phyloP scores from a whole-genome alignment of 805 yeast genomes.

The Vanderwaltozyma verrucispora region DNA sequence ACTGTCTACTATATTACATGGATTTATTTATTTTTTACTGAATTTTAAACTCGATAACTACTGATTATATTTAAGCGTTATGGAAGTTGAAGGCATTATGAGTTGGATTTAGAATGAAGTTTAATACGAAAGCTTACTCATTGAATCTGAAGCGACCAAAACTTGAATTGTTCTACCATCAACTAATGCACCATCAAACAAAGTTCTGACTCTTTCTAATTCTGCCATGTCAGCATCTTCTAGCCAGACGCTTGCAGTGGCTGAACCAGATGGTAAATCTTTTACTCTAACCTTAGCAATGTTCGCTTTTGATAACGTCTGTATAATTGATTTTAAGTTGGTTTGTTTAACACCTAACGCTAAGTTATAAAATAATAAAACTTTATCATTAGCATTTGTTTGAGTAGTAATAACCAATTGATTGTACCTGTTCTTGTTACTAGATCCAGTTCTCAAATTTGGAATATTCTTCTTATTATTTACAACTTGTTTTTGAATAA shows the following conservation, averaged over 20 bases:
- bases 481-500: background rate
- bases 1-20: too few relatives aligned
- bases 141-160: conserved; percentile 19
- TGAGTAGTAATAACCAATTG: conserved; percentile 18
- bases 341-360: conserved; percentile 22
- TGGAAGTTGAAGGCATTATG: too few relatives aligned
- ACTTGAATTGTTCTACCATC: conserved; percentile 36
- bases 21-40: too few relatives aligned
- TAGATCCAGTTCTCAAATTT: background rate
- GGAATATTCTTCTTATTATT: background rate
- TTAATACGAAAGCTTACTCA: conserved; percentile 4
- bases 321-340: conserved; percentile 14
- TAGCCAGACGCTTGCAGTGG: conserved; percentile 31
- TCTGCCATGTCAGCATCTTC: conserved; percentile 15
- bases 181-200: conserved; percentile 36
- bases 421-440: background rate
- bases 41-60: too few relatives aligned
- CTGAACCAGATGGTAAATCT: conserved; percentile 32
- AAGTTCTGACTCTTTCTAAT: conserved; percentile 24
- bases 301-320: conserved; percentile 12
- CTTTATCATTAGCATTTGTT: conserved; percentile 6
- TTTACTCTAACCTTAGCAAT: conserved; percentile 20
- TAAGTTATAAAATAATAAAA: conserved; percentile 17
- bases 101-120: background rate
- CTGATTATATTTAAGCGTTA: too few relatives aligned